Evolutionary conservation across 345 rosid species (phyloP).

Genomic region (Populus pruinosa): DNA sequence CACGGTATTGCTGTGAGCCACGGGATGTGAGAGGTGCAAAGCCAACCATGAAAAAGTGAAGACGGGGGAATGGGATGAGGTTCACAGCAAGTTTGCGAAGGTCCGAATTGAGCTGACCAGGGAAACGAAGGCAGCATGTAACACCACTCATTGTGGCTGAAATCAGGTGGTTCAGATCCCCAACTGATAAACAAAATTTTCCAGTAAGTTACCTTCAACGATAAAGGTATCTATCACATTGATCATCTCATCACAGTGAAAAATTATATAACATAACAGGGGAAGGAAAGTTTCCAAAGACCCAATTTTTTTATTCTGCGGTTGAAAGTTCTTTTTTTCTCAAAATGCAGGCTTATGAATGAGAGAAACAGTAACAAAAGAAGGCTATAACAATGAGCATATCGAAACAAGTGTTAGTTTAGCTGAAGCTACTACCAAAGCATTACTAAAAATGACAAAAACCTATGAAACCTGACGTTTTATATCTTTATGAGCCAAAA

Average conservation of each 20-base stretch:
- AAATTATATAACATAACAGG: background rate
- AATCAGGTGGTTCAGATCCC: constrained; percentile 72
- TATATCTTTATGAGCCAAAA: background rate
- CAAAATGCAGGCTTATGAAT: background rate
- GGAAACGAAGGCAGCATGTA: constrained; percentile 78
- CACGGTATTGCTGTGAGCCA: constrained; percentile 70
- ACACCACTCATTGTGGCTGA: constrained; percentile 85
- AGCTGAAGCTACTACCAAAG: background rate
- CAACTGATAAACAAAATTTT: constrained; percentile 40
- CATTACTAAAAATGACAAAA: background rate
- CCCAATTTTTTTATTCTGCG: background rate
- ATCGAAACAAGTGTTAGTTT: background rate
- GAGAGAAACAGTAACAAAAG: background rate
- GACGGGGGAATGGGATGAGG: constrained; percentile 72
- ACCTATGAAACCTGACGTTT: background rate
- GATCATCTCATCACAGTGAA: background rate
- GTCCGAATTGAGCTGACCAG: constrained; percentile 80
- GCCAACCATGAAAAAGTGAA: constrained; percentile 83
- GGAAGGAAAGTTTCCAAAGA: background rate
- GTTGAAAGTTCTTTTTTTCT: background rate
- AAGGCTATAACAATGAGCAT: background rate
- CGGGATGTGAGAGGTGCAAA: constrained; percentile 72
- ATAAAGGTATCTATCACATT: constrained; percentile 6
- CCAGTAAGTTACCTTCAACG: constrained; percentile 11
- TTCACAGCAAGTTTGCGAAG: constrained; percentile 80